phyloP scores from a whole-genome alignment of 139 green algal species.

The Auxenochlorella pyrenoidosa region DNA sequence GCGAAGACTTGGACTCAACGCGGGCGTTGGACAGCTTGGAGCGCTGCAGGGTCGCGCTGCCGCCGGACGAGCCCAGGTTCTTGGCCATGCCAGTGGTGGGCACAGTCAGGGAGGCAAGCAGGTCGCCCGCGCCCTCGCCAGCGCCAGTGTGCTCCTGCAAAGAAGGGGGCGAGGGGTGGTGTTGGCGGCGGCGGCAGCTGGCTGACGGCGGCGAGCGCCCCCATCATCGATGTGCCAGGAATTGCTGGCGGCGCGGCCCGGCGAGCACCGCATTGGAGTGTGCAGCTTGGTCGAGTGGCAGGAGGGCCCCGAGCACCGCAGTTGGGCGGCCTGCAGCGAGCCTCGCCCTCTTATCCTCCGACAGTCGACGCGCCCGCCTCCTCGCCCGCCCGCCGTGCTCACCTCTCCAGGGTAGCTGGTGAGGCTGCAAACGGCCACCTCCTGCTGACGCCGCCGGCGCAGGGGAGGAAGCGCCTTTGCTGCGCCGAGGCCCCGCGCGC shows the following conservation, averaged over 20 bases:
- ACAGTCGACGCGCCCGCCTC: neutral
- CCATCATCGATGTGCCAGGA: neutral
- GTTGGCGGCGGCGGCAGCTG: neutral
- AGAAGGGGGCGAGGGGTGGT: neutral
- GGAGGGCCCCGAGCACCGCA: neutral
- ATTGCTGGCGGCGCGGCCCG: too few species aligned
- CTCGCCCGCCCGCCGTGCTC: neutral
- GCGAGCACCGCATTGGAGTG: too few species aligned
- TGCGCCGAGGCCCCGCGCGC: slow-evolving; percentile 5
- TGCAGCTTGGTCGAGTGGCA: neutral
- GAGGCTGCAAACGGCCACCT: neutral
- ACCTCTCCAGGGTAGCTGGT: slow-evolving; percentile 34
- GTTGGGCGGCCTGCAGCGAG: neutral
- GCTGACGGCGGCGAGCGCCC: neutral
- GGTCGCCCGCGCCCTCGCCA: neutral
- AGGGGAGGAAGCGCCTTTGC: neutral
- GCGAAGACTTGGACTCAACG: slow-evolving; percentile 41
- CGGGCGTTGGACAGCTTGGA: slow-evolving; percentile 67
- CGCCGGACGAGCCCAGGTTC: slow-evolving; percentile 46
- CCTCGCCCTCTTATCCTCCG: slow-evolving; percentile 10
- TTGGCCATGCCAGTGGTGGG: slow-evolving; percentile 64
- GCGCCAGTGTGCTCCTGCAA: slow-evolving; percentile 19
- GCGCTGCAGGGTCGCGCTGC: slow-evolving; percentile 63
- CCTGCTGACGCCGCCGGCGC: neutral
- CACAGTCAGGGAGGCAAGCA: slow-evolving; percentile 28